Conservation (phyloP, 1,139 yeast species). For the Nadsonia commutata region DNA sequence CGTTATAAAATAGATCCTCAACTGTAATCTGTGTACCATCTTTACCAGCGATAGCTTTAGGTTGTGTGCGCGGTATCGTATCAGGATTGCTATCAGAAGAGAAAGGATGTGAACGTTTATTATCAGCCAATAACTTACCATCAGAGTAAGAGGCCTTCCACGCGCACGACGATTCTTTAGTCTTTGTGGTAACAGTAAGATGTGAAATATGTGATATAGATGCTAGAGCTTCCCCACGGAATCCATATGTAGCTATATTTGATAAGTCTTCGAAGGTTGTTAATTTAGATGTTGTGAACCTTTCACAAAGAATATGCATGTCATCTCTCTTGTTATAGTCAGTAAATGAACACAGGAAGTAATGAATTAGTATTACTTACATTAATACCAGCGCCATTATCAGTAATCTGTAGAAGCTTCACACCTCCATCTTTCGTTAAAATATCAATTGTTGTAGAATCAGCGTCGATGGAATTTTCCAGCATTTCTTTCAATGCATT, state of each 20-base stretch:
- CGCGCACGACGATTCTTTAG: slow-evolving; percentile 47
- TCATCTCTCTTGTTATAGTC: slow-evolving; percentile 26
- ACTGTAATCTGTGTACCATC: slow-evolving; percentile 76
- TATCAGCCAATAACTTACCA: slow-evolving; percentile 34
- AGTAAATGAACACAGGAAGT: not conserved
- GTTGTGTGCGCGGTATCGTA: slow-evolving; percentile 25
- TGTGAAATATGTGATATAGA: slow-evolving; percentile 49
- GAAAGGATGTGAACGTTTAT: not conserved
- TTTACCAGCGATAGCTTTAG: slow-evolving; percentile 74
- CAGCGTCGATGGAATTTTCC: slow-evolving; percentile 72
- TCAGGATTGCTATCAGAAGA: not conserved
- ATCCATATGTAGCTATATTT: slow-evolving; percentile 48
- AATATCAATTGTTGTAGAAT: slow-evolving; percentile 46
- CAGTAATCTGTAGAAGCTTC: slow-evolving; percentile 47
- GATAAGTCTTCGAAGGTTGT: slow-evolving; percentile 35
- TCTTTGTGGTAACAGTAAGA: slow-evolving; percentile 67
- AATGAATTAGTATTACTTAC: slow-evolving; percentile 7
- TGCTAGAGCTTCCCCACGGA: slow-evolving; percentile 71
- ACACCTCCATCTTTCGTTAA: slow-evolving; percentile 52
- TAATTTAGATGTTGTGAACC: slow-evolving; percentile 64
- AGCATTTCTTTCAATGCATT: slow-evolving; percentile 68
- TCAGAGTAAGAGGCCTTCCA: slow-evolving; percentile 44
- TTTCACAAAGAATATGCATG: slow-evolving; percentile 42
- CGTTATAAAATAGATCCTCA: slow-evolving; percentile 81
- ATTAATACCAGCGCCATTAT: slow-evolving; percentile 63